Conservation (phyloP, 176 grass and related monocot species). For the Chloris gayana region DNA sequence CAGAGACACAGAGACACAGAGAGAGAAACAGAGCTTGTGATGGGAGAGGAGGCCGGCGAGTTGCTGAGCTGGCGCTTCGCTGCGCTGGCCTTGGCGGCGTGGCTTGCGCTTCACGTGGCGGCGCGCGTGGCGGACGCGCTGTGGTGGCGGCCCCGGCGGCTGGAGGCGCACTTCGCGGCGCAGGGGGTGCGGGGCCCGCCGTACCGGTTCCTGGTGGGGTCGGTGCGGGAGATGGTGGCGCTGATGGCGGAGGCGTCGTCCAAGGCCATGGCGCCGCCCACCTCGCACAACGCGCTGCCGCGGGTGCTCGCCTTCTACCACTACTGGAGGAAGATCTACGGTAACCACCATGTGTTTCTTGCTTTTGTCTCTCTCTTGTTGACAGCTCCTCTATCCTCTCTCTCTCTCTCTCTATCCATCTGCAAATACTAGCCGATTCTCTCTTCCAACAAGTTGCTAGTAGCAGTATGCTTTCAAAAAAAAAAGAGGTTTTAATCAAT, state of each 20-base stretch:
- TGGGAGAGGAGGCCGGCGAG: slow-evolving; percentile 16
- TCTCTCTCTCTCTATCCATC: slow-evolving; percentile 30
- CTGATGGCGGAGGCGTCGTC: slow-evolving; percentile 78
- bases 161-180: slow-evolving; percentile 77
- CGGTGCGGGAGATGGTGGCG: slow-evolving; percentile 78
- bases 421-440: slow-evolving; percentile 5
- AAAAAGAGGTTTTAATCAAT: too few species aligned
- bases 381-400: slow-evolving; percentile 34
- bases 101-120: slow-evolving; percentile 53
- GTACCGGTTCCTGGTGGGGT: slow-evolving; percentile 72
- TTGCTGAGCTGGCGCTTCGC: slow-evolving; percentile 49
- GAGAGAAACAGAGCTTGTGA: not conserved
- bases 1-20: slow-evolving; percentile 34
- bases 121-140: slow-evolving; percentile 63
- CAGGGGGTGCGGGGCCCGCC: slow-evolving; percentile 80
- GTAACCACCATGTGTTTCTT: slow-evolving; percentile 26
- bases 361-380: slow-evolving; percentile 61
- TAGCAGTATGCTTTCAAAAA: too few species aligned
- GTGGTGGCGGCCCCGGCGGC: slow-evolving; percentile 70
- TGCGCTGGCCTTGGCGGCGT: slow-evolving; percentile 9
- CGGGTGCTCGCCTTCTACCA: slow-evolving; percentile 93
- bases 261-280: slow-evolving; percentile 73
- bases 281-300: slow-evolving; percentile 81
- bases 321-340: slow-evolving; percentile 95
- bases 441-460: too few species aligned